Conservation (phyloP, 2,329 filamentous ascomycete genomes). For the Cercospora sesami region DNA sequence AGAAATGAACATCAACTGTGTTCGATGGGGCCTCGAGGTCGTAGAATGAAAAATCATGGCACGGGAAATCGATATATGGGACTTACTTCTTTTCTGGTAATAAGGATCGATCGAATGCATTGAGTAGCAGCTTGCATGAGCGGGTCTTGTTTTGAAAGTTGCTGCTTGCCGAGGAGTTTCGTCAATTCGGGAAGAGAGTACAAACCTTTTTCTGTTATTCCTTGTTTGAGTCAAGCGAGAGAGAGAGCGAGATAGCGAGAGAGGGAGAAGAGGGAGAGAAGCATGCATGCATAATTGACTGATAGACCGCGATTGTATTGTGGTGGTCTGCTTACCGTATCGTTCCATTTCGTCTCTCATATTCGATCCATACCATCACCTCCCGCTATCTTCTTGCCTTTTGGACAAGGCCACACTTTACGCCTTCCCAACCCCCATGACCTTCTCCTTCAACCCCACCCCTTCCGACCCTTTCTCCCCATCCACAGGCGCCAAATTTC, state of each 20-base stretch:
- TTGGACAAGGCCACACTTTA: neutral
- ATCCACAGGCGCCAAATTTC: neutral
- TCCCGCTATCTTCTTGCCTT: no score
- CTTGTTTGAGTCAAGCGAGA: neutral
- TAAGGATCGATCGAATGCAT: constrained; percentile 3
- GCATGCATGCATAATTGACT: neutral
- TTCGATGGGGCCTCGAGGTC: no score
- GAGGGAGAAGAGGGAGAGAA: neutral
- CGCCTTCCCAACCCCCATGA: neutral
- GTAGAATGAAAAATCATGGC: neutral
- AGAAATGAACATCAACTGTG: neutral
- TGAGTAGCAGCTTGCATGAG: constrained; percentile 2
- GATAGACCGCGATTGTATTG: neutral
- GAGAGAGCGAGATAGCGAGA: neutral
- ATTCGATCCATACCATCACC: no score
- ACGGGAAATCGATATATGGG: neutral
- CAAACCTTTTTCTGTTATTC: neutral
- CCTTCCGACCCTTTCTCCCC: neutral
- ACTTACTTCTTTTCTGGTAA: neutral
- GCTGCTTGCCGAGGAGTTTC: neutral
- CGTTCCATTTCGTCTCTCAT: neutral
- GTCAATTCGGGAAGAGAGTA: neutral
- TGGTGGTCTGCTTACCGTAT: neutral
- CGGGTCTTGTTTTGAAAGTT: neutral
- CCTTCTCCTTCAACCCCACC: constrained; percentile 1